Conservation (phyloP, 768 basidiomycete species). For the Calocera viscosa region DNA sequence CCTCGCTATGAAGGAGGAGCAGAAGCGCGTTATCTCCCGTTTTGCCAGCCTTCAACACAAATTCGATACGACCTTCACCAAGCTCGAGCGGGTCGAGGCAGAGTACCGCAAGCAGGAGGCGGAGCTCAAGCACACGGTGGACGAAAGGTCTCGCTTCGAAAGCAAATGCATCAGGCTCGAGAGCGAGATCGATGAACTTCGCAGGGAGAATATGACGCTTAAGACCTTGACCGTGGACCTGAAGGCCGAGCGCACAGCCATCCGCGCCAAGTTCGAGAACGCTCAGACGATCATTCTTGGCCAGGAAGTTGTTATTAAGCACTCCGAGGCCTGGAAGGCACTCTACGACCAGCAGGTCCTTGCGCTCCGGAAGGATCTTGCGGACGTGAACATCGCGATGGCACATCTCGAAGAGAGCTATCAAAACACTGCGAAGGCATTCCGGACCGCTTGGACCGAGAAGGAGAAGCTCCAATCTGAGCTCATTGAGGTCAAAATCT, state of each 20-base stretch:
- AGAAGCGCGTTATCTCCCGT: neutral
- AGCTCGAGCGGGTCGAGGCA: neutral
- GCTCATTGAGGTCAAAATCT: neutral
- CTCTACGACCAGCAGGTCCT: neutral
- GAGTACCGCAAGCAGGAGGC: neutral
- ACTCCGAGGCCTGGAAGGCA: neutral
- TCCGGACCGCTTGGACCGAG: neutral
- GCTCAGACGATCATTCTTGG: neutral
- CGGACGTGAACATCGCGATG: neutral
- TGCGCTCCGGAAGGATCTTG: neutral
- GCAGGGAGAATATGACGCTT: neutral
- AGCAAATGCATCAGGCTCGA: neutral
- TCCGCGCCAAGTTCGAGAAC: neutral
- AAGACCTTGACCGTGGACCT: neutral
- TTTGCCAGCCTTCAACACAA: neutral
- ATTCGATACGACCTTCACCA: neutral
- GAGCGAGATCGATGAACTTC: neutral
- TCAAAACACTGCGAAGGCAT: neutral
- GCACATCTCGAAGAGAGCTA: neutral
- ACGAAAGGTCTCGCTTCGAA: neutral
- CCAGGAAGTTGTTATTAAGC: neutral
- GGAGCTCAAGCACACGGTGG: neutral
- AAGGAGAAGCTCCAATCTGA: slow-evolving; percentile 3
- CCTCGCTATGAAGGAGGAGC: neutral
- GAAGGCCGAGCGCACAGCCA: neutral